Conservation (phyloP, 1,139 yeast species). For the Blastobotrys raffinosifermentans region DNA sequence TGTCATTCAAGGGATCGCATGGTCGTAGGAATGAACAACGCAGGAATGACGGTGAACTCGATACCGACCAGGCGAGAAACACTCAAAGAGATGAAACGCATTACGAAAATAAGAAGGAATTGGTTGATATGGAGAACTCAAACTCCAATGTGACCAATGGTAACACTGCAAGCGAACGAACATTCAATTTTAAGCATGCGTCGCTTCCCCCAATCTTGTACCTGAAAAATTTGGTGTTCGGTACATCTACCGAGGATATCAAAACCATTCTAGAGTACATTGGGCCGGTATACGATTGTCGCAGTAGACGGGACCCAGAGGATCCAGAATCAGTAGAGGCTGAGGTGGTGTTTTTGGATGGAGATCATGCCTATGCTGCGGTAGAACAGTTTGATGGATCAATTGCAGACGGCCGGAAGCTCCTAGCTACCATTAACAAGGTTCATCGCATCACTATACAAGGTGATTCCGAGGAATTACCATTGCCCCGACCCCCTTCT, state of each 20-base stretch:
- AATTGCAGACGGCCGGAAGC: conserved; percentile 26
- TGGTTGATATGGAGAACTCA: too few relatives aligned
- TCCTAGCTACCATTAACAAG: conserved; percentile 21
- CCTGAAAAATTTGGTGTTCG: conserved; percentile 22
- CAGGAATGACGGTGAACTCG: background rate
- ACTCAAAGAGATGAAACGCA: background rate
- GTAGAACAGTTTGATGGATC: conserved; percentile 24
- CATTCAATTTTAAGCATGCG: conserved; percentile 22
- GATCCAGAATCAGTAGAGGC: conserved; percentile 21
- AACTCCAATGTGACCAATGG: too few relatives aligned
- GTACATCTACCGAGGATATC: conserved; percentile 28
- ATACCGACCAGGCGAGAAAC: background rate
- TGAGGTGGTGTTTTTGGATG: conserved; percentile 24
- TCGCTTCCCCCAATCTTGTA: conserved; percentile 26
- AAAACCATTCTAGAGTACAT: conserved; percentile 21
- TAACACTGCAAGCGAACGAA: too few relatives aligned
- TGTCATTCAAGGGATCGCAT: conserved; percentile 5
- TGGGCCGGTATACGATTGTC: conserved; percentile 23
- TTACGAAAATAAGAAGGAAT: conserved; percentile 5
- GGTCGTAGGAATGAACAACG: background rate
- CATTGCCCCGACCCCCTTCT: too few relatives aligned
- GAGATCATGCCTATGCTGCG: conserved; percentile 19
- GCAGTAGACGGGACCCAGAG: conserved; percentile 15
- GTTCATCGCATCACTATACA: conserved; percentile 21
- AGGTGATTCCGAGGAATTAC: too few relatives aligned